A percentile compares a stretch with the other conserved stretches of the same genome.
Conservation (phyloP, 1,284 basidiomycete genomes). For the Cutaneotrichosporon cutaneum region DNA sequence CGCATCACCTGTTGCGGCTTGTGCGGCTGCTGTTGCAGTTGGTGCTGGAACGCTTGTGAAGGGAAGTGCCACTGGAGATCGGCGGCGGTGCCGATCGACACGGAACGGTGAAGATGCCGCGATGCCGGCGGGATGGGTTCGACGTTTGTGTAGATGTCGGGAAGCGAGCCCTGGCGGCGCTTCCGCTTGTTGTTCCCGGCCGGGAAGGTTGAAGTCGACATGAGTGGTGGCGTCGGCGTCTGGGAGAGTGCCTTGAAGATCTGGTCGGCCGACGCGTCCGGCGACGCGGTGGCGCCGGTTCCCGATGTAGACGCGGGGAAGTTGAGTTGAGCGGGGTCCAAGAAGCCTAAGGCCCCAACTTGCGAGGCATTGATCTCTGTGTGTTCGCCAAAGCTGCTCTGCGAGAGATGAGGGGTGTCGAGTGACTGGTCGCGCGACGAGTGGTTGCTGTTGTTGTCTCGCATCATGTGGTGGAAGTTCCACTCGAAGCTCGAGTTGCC, state of each 20-base stretch:
- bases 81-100: slow-evolving; percentile 16
- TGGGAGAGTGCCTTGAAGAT: background rate
- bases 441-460: slow-evolving; percentile 16
- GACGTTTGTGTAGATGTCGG: slow-evolving; percentile 16
- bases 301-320: slow-evolving; percentile 4
- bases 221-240: background rate
- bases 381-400: background rate
- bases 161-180: slow-evolving; percentile 22
- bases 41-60: background rate
- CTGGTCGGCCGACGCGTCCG: background rate
- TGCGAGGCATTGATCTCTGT: background rate
- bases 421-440: slow-evolving; percentile 23
- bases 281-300: background rate
- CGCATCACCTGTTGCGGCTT: background rate
- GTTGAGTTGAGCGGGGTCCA: slow-evolving; percentile 23
- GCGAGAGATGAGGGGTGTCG: slow-evolving; percentile 21
- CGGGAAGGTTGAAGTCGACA: background rate
- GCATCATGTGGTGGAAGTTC: slow-evolving; percentile 10
- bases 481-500: slow-evolving; percentile 17
- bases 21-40: background rate
- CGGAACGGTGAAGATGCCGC: slow-evolving; percentile 21
- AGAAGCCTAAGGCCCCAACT: slow-evolving; percentile 3
- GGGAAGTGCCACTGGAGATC: background rate
- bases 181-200: slow-evolving; percentile 17
- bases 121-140: background rate